Conservation (phyloP, 352 stramenopile genomes). For the Phytophthora pinifolia region DNA sequence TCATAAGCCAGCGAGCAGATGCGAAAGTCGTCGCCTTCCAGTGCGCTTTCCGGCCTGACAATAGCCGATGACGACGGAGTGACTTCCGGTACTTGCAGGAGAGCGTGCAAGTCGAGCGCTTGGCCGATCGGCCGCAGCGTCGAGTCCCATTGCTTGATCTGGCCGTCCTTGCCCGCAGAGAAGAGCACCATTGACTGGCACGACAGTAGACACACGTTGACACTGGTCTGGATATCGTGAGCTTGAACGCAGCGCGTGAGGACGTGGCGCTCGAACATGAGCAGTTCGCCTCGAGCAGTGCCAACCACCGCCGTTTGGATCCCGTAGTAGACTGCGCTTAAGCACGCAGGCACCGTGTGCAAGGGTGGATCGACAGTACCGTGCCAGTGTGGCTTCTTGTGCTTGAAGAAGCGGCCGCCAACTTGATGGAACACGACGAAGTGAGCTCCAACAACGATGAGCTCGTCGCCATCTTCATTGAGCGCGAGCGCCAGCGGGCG, state of each 20-base stretch:
- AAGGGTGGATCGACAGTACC: conserved; percentile 31
- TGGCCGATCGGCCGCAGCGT: conserved; percentile 73
- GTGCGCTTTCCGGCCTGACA: conserved; percentile 6
- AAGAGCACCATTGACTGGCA: conserved; percentile 81
- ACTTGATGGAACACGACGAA: conserved; percentile 68
- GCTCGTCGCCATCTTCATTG: conserved; percentile 70
- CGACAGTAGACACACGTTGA: conserved; percentile 57
- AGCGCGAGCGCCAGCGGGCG: conserved; percentile 60
- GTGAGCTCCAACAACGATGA: conserved; percentile 60
- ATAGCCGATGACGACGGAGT: conserved; percentile 5
- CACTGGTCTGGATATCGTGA: conserved; percentile 47
- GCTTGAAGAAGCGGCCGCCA: conserved; percentile 61
- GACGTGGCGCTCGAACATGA: conserved; percentile 68
- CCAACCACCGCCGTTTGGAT: conserved; percentile 59
- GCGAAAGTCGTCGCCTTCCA: conserved; percentile 64
- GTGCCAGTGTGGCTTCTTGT: conserved; percentile 57
- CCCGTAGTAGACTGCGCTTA: conserved; percentile 60
- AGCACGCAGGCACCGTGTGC: conserved; percentile 45
- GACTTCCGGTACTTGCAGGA: conserved; percentile 12
- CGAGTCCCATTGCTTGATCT: conserved; percentile 83
- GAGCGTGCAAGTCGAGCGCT: conserved; percentile 54
- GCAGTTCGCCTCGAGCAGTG: conserved; percentile 57
- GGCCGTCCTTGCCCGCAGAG: conserved; percentile 70
- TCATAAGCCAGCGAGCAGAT: conserved; percentile 76
- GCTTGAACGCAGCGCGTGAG: conserved; percentile 62